Evolutionary conservation across 2,329 filamentous ascomycete genomes (phyloP).

Genomic region (Fusarium nodosum): DNA sequence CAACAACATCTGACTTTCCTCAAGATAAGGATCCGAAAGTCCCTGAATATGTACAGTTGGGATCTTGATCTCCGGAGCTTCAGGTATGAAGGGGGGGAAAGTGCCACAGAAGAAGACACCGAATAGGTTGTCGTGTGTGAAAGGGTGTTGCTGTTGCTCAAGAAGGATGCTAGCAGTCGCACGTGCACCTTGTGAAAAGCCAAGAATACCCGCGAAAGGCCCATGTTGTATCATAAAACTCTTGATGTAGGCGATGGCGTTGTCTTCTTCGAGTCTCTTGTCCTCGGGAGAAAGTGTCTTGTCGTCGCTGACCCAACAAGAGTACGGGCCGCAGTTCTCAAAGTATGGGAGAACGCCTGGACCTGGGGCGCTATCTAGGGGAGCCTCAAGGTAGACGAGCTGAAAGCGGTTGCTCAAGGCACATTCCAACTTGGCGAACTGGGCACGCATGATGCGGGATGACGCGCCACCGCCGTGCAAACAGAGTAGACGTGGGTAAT

Average conservation of each 20-base stretch:
- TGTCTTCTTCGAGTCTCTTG: slow-evolving; percentile 1
- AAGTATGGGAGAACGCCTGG: slow-evolving; percentile 14
- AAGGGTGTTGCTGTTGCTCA: slow-evolving; percentile 1
- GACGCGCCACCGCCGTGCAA: slow-evolving; percentile 15
- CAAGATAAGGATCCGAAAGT: not conserved
- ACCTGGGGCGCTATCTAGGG: not conserved
- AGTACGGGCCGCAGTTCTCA: slow-evolving; percentile 11
- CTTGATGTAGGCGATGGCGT: slow-evolving; percentile 6
- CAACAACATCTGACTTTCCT: not conserved
- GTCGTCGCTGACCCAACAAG: slow-evolving; percentile 16
- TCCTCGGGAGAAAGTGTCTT: not conserved
- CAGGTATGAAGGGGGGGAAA: not conserved
- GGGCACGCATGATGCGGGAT: slow-evolving; percentile 7
- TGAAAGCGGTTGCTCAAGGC: not conserved
- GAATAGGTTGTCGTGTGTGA: slow-evolving; percentile 6
- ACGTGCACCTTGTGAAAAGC: slow-evolving; percentile 12
- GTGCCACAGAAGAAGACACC: slow-evolving; percentile 16
- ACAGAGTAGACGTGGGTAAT: slow-evolving; percentile 6
- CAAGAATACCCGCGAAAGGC: slow-evolving; percentile 2
- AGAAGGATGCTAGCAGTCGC: slow-evolving; percentile 8
- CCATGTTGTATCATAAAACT: slow-evolving; percentile 7
- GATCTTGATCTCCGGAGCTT: not conserved
- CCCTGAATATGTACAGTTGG: not conserved
- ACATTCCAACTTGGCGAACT: slow-evolving; percentile 6
- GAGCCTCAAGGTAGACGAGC: slow-evolving; percentile 3